Evolutionary conservation across 164 flowering plant species (phyloP).

Genomic region (Aristolochia contorta): DNA sequence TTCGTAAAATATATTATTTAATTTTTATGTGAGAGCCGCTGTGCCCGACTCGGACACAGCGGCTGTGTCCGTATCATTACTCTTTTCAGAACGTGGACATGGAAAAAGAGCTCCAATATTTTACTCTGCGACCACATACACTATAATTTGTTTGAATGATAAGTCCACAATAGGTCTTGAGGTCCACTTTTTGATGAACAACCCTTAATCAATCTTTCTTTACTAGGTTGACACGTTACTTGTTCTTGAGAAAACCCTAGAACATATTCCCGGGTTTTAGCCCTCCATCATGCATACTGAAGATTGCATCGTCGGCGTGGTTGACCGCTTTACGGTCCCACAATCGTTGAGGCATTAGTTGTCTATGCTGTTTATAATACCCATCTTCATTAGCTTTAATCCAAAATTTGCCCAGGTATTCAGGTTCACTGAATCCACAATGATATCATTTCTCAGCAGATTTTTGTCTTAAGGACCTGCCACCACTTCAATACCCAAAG

Average conservation of each 20-base stretch:
- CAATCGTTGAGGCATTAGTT: neutral
- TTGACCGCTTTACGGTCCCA: constrained; percentile 7
- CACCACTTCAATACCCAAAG: too few species aligned
- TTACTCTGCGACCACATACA: neutral
- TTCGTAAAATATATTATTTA: too few species aligned
- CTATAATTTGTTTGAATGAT: neutral
- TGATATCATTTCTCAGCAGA: neutral
- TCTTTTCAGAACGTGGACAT: constrained; percentile 3
- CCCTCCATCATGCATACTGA: constrained; percentile 7
- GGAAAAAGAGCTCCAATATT: neutral
- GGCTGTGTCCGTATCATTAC: too few species aligned
- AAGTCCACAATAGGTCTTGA: neutral
- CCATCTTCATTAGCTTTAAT: neutral
- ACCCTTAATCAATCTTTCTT: neutral
- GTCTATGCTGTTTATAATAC: neutral
- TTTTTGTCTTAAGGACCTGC: neutral
- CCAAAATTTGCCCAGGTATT: neutral
- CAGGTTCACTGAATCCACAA: neutral
- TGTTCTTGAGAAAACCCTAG: constrained; percentile 6
- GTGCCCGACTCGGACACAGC: too few species aligned
- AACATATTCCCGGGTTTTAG: constrained; percentile 13
- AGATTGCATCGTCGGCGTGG: neutral
- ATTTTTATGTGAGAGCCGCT: too few species aligned
- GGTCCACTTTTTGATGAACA: constrained; percentile 2
- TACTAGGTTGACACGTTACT: constrained; percentile 4